Base-by-base conservation (phyloP, 106 monocot genomes). In the Dendrobium catenatum region DNA sequence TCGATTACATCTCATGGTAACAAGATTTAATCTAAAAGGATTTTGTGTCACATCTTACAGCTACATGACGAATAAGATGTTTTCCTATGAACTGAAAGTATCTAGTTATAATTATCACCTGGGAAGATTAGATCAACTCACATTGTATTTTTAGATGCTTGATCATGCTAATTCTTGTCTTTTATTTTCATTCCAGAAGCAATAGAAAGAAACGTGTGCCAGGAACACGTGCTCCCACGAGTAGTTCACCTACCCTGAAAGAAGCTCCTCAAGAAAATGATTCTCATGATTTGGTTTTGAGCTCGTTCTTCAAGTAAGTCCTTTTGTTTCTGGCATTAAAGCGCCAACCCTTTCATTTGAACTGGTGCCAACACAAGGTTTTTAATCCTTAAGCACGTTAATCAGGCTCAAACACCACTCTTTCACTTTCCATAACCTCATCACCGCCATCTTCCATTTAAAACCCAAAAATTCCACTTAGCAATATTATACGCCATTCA, bases 241-340 rank as follows among this genome's bases (percentile, higher is more conserved):
- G 1, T 70, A n/a, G 74, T 44, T 42, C 44, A 74, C 19, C 41
- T 20, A n/a, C 5, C 5, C 42, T n/a, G 22, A 43, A 74, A 44
- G 74, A 6, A 74, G 22, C n/a, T 18, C 19, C 11, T 74, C 74
- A 20, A 74, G 74, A 44, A 74, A 74, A 74, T 74, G 74, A 74
- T 74, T 74, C 42, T n/a, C 44, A 74, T 74, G 74, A 74, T 74
- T 4, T 74, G 43, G 74, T 44, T 42, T 74, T 74, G 74, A 74
- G 43, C 6, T 74, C 74, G 9, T 42, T 74, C 9, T 74, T 74
- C 42, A 74, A 43, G 74, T 74, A n/a, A 74, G 74, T 44, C 74
- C 73, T 19, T 44, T 74, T 20, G 5, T 43, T 44, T 42, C 42
- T 0, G 40, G 43, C 43, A 74, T 44, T n/a, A 44, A 74, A 44